Percentiles rank a stretch among this genome's conserved stretches.
Conservation (phyloP, 192 early-diverging fungal genomes). For the Chytriomyces hyalinus region DNA sequence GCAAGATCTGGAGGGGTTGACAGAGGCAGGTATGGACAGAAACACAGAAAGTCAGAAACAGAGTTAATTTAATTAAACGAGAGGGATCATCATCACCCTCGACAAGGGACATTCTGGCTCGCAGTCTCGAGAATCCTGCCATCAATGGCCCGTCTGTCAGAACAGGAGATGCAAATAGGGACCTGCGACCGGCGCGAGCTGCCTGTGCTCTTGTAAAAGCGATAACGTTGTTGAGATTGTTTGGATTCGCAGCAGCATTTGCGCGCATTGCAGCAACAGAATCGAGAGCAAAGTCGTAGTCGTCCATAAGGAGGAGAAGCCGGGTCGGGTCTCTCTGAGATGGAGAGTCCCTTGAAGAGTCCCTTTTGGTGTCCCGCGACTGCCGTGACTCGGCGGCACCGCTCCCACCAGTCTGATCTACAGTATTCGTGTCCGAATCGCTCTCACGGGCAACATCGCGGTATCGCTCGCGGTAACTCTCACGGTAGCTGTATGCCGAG, state of each 20-base stretch:
- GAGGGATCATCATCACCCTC: background rate
- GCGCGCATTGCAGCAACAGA: no score
- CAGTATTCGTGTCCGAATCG: background rate
- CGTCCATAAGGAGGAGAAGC: no score
- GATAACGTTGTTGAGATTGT: background rate
- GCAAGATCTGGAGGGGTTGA: conserved; percentile 33
- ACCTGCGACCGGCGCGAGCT: background rate
- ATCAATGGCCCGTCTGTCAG: conserved; percentile 67
- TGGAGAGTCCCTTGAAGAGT: no score
- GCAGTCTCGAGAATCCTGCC: conserved; percentile 70
- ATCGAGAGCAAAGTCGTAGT: no score
- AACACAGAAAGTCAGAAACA: background rate
- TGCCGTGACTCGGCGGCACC: background rate
- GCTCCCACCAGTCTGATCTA: background rate
- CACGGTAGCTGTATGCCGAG: conserved; percentile 47
- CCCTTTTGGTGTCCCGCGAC: background rate
- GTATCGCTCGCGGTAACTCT: conserved; percentile 28
- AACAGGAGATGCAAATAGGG: background rate
- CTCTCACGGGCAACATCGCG: background rate
- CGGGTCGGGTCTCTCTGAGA: no score
- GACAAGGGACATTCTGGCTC: conserved; percentile 59
- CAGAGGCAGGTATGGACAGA: background rate
- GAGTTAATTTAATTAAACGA: background rate
- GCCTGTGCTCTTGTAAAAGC: background rate
- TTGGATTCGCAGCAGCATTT: background rate